Base-by-base conservation (phyloP, 1,139 yeast species). In the Spathaspora sp. region DNA sequence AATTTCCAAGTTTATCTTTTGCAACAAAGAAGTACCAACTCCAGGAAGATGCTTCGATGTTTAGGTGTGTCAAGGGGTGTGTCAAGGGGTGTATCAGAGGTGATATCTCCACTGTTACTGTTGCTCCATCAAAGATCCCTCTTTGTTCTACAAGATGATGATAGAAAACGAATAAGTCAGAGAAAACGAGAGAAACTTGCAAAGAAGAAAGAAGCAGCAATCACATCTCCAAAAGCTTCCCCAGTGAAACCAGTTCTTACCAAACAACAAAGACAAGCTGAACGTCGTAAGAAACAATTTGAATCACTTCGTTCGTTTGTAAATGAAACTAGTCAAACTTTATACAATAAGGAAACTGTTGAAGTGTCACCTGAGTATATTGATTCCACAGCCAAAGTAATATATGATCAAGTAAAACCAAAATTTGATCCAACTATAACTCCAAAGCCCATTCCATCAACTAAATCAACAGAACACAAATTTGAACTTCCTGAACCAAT, bases 401-500 rank as follows among this genome's bases (percentile, higher is more conserved):
- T 26, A 5, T 26, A 29, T 26, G 27, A 29, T 4, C 27, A 29
- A 31, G 27, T 27, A 2, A 41, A 23, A 38, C 40, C 40, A 4
- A 38, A 15, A 17, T 34, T 34, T 34, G 38, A 34, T 34, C 38
- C 38, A 9, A 17, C 6, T 9, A 3, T 10, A 9, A 13, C 25
- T 15, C 18, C 34, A 25, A 20, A 18, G 23, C 31, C 33, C n/a
- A 46, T 59, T 49, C 61, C 68, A 4, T 56, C 67, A 11, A 60
- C 55, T 15, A 51, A 56, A 6, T 42, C 48, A 18, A 56, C 52
- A 3, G 16, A 39, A 10, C 4, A 11, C 2, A n/a, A 7, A 9
- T 53, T 58, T 3, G 45, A 51, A 10, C 31, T 84, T 1, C 88
- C 89, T 0, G 52, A 53, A 0, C 51, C 67, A 0, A 65, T 85